A percentile compares a stretch with the other conserved stretches of the same genome.
These are phyloP conservation scores for Earliella scabrosa DNA, from an alignment of 1,284 basidiomycete genomes.

Conservation along the genomic window DNA sequence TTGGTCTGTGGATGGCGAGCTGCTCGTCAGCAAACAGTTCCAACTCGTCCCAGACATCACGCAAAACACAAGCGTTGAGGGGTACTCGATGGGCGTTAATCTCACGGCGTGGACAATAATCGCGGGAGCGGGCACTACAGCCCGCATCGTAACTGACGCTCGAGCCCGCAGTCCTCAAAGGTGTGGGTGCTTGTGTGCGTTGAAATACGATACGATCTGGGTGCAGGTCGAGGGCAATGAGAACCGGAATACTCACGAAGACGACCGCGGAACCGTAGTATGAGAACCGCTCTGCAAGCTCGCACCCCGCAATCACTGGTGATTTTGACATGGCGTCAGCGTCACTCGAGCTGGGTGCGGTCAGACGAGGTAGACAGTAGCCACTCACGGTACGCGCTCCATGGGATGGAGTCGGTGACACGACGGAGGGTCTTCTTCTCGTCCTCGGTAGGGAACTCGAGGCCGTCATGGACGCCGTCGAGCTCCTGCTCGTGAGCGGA, in stretches of 20 bases:
- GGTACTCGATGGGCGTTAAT: too few relatives aligned
- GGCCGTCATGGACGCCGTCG: conserved; percentile 57
- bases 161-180: too few relatives aligned
- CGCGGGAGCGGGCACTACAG: too few relatives aligned
- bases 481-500: conserved; percentile 26
- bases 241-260: conserved; percentile 50
- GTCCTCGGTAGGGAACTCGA: conserved; percentile 73
- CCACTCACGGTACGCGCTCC: conserved; percentile 68
- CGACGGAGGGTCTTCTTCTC: conserved; percentile 64
- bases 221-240: too few relatives aligned
- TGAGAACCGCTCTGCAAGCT: conserved; percentile 80
- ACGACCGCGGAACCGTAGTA: conserved; percentile 68
- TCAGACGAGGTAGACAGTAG: too few relatives aligned
- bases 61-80: too few relatives aligned
- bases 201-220: too few relatives aligned
- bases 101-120: neutral
- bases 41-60: conserved; percentile 4
- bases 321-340: too few relatives aligned
- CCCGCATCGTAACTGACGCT: too few relatives aligned
- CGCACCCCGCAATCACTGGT: conserved; percentile 74
- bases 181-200: too few relatives aligned
- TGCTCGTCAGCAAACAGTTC: neutral
- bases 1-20: conserved; percentile 62
- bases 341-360: too few relatives aligned
- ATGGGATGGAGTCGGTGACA: conserved; percentile 66